Base-by-base conservation (phyloP, 140 eudicot genomes). In the Erigeron philadelphicus region DNA sequence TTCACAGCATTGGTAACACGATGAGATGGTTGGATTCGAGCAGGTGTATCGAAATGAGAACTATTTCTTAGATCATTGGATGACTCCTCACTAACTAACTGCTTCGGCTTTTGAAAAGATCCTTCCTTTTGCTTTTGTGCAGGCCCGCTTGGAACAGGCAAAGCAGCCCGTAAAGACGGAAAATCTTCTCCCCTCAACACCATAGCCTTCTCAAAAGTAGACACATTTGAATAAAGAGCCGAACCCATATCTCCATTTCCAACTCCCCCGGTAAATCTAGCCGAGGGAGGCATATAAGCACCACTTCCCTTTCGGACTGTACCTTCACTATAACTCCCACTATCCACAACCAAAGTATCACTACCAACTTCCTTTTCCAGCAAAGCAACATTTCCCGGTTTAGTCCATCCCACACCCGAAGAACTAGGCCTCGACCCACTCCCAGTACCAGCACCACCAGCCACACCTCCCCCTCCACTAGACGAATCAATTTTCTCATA, bases 141-240 rank as follows among this genome's bases (percentile, higher is more conserved):
- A 17, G 84, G 53, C 16, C 84, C 88, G 5, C 84, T 76, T 31
- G 90, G 63, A 40, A 70, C 63, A 13, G 96, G 85, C 76, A 88
- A 72, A 2, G 94, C 92, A 69, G 97, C 97, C 54, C 80, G 83
- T 25, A 94, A 73, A 48, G 97, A 89, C 16, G 99, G 99, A 65
- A 94, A 94, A 79, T 94, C 99, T 79, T 94, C 99, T 17, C 99
- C 95, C 82, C 89, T 83, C 85, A 94, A 87, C 11, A 94, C 95
- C 78, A 78, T 65, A 9, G 86, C 84, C 82, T 79, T 89, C 68
- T 75, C 86, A 5, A 77, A 53, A 60, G 78, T 11, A 16, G 42
- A 62, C 7, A 73, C 62, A 73, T 76, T 73, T 12, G 82, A 55
- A 43, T 68, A 72, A 59, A 57, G 68, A 69, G 63, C 57, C 38